phyloP scores from a whole-genome alignment of 2,329 filamentous ascomycete genomes.

The Trichoderma brevicompactum region DNA sequence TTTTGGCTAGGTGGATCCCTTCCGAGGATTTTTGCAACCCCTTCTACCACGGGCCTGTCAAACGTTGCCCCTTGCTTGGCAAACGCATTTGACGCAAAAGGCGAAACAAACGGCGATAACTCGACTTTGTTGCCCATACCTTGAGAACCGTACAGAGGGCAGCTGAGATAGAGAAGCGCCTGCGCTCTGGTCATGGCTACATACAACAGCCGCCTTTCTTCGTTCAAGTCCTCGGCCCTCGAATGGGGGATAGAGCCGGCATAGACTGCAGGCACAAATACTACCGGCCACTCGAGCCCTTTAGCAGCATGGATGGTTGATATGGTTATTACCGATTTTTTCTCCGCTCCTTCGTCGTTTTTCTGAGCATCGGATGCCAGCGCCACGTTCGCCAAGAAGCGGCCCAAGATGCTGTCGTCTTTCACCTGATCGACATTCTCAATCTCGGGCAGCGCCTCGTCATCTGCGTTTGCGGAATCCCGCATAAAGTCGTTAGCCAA shows the following conservation, averaged over 20 bases:
- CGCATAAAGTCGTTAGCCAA: constrained; percentile 74
- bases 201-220: constrained; percentile 87
- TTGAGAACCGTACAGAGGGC: constrained; percentile 69
- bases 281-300: constrained; percentile 92
- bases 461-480: constrained; percentile 49
- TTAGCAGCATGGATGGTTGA: constrained; percentile 97
- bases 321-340: constrained; percentile 74
- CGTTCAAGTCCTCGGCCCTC: constrained; percentile 80
- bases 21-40: constrained; percentile 72
- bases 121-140: constrained; percentile 61
- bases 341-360: constrained; percentile 60
- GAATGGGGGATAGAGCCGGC: constrained; percentile 90
- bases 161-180: constrained; percentile 82
- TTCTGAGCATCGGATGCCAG: constrained; percentile 79
- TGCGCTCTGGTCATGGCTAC: constrained; percentile 97
- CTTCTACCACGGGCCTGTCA: constrained; percentile 62
- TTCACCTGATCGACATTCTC: constrained; percentile 71
- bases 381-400: constrained; percentile 87
- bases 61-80: constrained; percentile 71
- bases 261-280: constrained; percentile 90
- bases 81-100: constrained; percentile 48
- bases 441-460: constrained; percentile 67
- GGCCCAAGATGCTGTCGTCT: constrained; percentile 67
- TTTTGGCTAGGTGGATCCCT: constrained; percentile 62
- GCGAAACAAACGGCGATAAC: constrained; percentile 73